Evolutionary conservation across 106 monocot genomes (phyloP), one percentile per base, ranked within the genome.

Genomic region (Triglochin maritima): DNA sequence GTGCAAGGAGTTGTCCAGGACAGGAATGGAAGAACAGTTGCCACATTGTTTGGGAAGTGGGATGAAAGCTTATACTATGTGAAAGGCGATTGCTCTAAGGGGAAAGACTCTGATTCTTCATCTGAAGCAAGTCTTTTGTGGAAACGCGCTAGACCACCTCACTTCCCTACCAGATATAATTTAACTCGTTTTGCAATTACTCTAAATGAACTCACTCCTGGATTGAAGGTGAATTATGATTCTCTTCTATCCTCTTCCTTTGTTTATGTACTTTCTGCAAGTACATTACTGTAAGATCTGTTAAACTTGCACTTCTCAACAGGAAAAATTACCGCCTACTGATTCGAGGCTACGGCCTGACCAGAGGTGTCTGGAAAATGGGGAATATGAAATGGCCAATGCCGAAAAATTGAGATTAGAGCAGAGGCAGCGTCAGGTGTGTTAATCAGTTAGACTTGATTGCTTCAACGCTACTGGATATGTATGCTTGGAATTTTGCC

Each of bases 321-420:
- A 95, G 94, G 90, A 95, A 66, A 90, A 79, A 82, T 72, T 95
- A 50, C 90, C 94, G 17, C 94, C 94, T 17, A 95, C 94, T 10
- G 94, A 95, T 79, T 95, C 94, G 16, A 80, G 94, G 74, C 78
- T 90, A 69, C 79, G 94, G 63, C 94, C 94, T 69, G 94, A 95
- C 70, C 94, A 95, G 83, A 85, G 94, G 46, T 85, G 94, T 80
- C 79, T 95, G 66, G 90, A 95, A 62, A 95, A 90, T 60, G 94
- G 94, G 56, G 81, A 90, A 71, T 95, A 89, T 76, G 90, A 89
- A 56, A 83, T 70, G 77, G 94, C 94, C 44, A 95, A 95, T 78
- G 69, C 83, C 3, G 94, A 95, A 66, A 95, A 90, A 72, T 74
- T 95, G 76, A 84, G 94, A 78, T 72, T 95, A 14, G 90, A 95